These are phyloP conservation scores for Pleurotus pulmonarius DNA, from an alignment of 768 basidiomycete genomes.

Conservation along the genomic window DNA sequence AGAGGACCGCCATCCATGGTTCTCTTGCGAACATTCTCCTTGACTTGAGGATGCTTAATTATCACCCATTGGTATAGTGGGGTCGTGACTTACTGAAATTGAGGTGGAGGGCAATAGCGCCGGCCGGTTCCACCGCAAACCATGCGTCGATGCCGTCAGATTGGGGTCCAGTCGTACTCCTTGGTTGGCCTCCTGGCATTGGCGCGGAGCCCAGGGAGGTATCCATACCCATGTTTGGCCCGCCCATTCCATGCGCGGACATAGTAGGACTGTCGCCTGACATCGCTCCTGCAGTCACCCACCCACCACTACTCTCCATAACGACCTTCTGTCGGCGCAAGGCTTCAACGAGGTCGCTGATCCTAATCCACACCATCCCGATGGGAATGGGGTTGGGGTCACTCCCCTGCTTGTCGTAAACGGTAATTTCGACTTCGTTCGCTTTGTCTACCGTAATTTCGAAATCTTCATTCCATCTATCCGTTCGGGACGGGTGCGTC, in stretches of 20 bases:
- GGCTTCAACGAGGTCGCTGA: slow-evolving; percentile 92
- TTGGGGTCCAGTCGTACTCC: slow-evolving; percentile 31
- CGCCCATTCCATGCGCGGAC: slow-evolving; percentile 9
- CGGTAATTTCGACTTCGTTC: slow-evolving; percentile 95
- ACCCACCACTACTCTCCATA: slow-evolving; percentile 82
- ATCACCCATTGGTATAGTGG: slow-evolving; percentile 8
- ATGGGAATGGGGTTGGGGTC: slow-evolving; percentile 84
- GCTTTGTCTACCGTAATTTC: slow-evolving; percentile 97
- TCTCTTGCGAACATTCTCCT: slow-evolving; percentile 95
- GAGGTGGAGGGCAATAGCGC: slow-evolving; percentile 80
- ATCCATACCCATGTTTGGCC: slow-evolving; percentile 23
- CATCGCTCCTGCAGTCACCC: slow-evolving; percentile 96
- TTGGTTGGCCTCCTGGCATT: slow-evolving; percentile 29
- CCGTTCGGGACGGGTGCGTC: slow-evolving; percentile 89
- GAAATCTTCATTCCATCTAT: slow-evolving; percentile 97
- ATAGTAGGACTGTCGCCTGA: slow-evolving; percentile 49
- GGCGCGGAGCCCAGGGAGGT: slow-evolving; percentile 42
- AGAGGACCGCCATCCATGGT: slow-evolving; percentile 76
- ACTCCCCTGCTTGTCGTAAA: slow-evolving; percentile 88
- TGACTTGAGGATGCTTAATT: slow-evolving; percentile 54
- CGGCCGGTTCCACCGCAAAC: slow-evolving; percentile 98
- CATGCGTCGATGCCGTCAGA: slow-evolving; percentile 91
- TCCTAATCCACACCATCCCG: slow-evolving; percentile 91
- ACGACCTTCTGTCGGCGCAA: slow-evolving; percentile 88
- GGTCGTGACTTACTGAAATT: slow-evolving; percentile 79